Conservation (phyloP, 768 basidiomycete genomes). For the Macrolepiota dolichaula region DNA sequence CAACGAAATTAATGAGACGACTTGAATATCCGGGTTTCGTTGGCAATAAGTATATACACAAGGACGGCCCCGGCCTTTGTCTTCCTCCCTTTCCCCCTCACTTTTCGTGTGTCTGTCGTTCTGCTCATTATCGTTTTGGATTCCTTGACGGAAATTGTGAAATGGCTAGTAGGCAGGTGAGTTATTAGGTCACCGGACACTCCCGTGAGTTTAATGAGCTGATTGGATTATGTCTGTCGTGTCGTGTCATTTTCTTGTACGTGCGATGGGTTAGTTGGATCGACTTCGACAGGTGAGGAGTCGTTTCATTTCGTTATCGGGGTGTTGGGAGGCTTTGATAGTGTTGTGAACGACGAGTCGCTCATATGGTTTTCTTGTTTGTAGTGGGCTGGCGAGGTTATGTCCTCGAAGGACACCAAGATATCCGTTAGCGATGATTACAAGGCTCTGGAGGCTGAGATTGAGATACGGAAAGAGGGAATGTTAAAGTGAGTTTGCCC, state of each 20-base stretch:
- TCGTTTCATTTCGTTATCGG: not conserved
- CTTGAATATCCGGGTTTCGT: not conserved
- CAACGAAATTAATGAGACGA: constrained; percentile 11
- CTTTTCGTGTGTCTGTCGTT: not conserved
- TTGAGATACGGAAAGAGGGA: constrained; percentile 76
- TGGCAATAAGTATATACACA: not conserved
- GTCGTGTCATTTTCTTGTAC: not conserved
- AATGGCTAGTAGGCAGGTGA: constrained; percentile 70
- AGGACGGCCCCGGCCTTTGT: not conserved
- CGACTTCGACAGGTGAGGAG: constrained; percentile 69
- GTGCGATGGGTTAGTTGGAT: constrained; percentile 50
- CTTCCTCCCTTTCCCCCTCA: not conserved
- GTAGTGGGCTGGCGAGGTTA: constrained; percentile 89
- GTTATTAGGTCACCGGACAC: constrained; percentile 9
- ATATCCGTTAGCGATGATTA: constrained; percentile 77
- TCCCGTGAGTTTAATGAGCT: not conserved
- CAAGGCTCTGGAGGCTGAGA: constrained; percentile 76
- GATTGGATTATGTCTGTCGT: not conserved
- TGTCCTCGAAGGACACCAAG: constrained; percentile 74
- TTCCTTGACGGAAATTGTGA: not conserved
- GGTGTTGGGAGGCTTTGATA: not conserved
- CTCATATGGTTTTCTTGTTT: constrained; percentile 7
- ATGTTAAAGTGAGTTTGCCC: constrained; percentile 55
- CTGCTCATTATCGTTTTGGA: not conserved
- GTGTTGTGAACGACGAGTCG: not conserved